Conservation (phyloP, 305 asterid genomes). For the Fraxinus angustifolia region DNA sequence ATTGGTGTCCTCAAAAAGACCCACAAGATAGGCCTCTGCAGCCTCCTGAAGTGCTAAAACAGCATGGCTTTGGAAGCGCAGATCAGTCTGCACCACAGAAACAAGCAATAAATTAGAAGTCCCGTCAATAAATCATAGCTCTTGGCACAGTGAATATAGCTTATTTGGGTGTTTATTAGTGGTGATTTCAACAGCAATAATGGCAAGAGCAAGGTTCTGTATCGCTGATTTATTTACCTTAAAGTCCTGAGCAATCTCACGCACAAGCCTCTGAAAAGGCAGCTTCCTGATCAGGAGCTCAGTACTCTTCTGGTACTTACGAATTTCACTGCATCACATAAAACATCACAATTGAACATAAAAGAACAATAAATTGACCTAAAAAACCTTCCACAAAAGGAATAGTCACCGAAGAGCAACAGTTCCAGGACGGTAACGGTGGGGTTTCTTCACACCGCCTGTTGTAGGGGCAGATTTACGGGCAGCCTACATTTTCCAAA, state of each 20-base stretch:
- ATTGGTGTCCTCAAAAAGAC: background rate
- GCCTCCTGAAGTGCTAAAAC: constrained; percentile 26
- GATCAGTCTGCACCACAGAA: constrained; percentile 30
- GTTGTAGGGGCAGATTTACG: constrained; percentile 89
- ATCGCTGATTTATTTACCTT: constrained; percentile 20
- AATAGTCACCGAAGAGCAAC: constrained; percentile 76
- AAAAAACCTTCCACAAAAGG: background rate
- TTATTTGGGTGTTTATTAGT: too few species aligned
- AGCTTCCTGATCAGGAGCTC: constrained; percentile 42
- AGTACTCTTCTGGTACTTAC: constrained; percentile 42
- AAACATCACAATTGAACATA: background rate
- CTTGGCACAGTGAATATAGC: too few species aligned
- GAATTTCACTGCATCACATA: constrained; percentile 28
- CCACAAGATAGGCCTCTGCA: background rate
- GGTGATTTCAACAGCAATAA: background rate
- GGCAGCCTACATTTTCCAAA: constrained; percentile 47
- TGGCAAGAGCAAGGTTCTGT: background rate
- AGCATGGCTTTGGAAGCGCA: constrained; percentile 48
- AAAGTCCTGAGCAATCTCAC: constrained; percentile 41
- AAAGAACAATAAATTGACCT: background rate
- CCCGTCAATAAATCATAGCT: background rate
- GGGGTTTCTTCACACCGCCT: constrained; percentile 84
- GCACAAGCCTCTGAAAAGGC: constrained; percentile 44
- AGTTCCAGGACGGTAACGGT: constrained; percentile 85
- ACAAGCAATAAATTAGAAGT: background rate